Base-by-base conservation (phyloP, 2,329 filamentous ascomycete genomes). In the Apiospora sp. region DNA sequence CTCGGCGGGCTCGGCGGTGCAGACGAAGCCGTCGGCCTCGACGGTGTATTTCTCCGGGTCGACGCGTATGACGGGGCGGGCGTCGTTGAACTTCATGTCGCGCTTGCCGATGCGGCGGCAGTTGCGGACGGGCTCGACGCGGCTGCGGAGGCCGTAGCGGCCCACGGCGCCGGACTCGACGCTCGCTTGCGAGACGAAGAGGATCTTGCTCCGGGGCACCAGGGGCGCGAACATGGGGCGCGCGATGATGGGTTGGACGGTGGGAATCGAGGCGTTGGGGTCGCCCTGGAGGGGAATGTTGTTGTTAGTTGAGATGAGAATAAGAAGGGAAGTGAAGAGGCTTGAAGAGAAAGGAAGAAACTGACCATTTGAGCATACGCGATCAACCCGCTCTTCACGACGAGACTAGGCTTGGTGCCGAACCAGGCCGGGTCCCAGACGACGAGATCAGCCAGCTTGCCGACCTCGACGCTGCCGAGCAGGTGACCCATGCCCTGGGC, bases 41-140 rank as follows among this genome's bases (percentile, higher is more conserved):
- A 98, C 95, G 22, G 87, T 89, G 84, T 98, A 98, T 79, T 89
- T 92, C 87, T 98, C 96, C 6, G 96, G 93, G 82, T 98, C 95
- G 73, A 98, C 95, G 78, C 87, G 91, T 94, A 98, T 98, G 84
- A 88, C 90, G 19, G 96, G 96, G 90, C 91, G 94, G 71, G 84
- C 83, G 79, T 94, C 91, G 82, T 98, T 98, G 82, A 91, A 95
- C 80, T 94, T 95, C 95, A 98, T 98, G 82, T 98, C 93, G 77
- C 84, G 87, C 87, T 98, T 98, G 61, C 92, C 87, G 64, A 98
- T 88, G 44, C 82, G 88, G 73, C 95, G 87, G 82, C 95, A 97
- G 72, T 89, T 89, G 79, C 88, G 91, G 68, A 98, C 94, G 4
- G 94, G 86, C 84, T 96, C 94, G 75, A 98, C 85, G 67, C 94